phyloP scores from a whole-genome alignment of 1,284 basidiomycete genomes.

The Gymnopus androsaceus region DNA sequence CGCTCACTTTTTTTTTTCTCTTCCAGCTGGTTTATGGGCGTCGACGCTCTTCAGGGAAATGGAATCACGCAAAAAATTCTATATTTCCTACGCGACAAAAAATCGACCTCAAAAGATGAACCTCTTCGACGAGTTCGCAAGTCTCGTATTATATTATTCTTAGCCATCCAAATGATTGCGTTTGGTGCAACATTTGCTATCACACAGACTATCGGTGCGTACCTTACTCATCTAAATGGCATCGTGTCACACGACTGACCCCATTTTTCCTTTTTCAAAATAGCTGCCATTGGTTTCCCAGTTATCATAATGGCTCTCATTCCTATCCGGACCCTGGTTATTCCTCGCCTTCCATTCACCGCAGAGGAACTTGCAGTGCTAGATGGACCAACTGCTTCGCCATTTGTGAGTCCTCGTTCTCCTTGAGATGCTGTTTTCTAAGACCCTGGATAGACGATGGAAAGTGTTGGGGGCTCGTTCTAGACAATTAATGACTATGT shows the following conservation, averaged over 20 bases:
- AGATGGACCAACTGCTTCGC: conserved; percentile 86
- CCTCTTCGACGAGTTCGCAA: conserved; percentile 77
- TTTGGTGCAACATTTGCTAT: conserved; percentile 92
- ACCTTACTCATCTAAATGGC: not conserved
- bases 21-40: conserved; percentile 87
- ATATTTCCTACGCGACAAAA: conserved; percentile 79
- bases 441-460: conserved; percentile 47
- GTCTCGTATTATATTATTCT: conserved; percentile 77
- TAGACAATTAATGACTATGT: no score
- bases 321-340: conserved; percentile 74
- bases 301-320: conserved; percentile 87
- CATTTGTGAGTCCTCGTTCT: conserved; percentile 61
- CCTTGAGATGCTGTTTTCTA: not conserved
- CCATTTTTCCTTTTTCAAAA: not conserved
- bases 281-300: conserved; percentile 90
- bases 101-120: conserved; percentile 62
- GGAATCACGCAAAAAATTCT: conserved; percentile 85
- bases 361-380: conserved; percentile 80
- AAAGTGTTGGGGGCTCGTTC: conserved; percentile 53
- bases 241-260: not conserved
- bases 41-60: conserved; percentile 79
- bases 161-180: conserved; percentile 79
- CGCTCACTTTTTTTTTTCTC: conserved; percentile 24
- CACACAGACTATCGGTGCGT: conserved; percentile 85
- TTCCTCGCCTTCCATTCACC: conserved; percentile 82